phyloP scores from a whole-genome alignment of 768 basidiomycete species.

The Termitomyces sp. region DNA sequence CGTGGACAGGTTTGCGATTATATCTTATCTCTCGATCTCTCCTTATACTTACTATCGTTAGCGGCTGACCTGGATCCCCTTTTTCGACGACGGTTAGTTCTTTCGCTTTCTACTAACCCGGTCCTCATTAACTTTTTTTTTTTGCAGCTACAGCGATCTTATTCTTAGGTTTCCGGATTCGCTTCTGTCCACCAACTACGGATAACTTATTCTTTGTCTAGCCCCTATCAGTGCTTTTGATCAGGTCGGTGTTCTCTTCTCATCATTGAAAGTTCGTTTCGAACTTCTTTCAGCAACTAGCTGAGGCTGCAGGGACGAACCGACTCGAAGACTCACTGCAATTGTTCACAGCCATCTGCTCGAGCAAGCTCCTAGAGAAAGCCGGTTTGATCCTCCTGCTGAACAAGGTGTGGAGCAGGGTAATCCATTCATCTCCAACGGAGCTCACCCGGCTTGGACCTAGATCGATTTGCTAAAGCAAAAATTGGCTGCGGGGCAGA shows the following conservation, averaged over 20 bases:
- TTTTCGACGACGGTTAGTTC: conserved; percentile 71
- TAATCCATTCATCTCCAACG: conserved; percentile 1
- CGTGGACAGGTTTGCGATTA: conserved; percentile 50
- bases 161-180: conserved; percentile 45
- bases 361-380: conserved; percentile 66
- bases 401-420: conserved; percentile 56
- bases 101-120: neutral
- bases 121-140: neutral
- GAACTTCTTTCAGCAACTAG: conserved; percentile 52
- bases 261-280: conserved; percentile 18
- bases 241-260: conserved; percentile 32
- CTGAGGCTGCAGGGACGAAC: conserved; percentile 74
- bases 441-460: conserved; percentile 10
- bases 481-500: conserved; percentile 65
- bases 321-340: conserved; percentile 79
- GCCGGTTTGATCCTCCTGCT: conserved; percentile 71
- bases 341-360: conserved; percentile 68
- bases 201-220: conserved; percentile 8
- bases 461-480: conserved; percentile 69
- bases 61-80: conserved; percentile 79
- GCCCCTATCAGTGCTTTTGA: conserved; percentile 85
- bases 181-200: neutral
- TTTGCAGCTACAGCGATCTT: conserved; percentile 71
- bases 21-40: neutral
- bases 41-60: conserved; percentile 20